phyloP scores from a whole-genome alignment of 495 filamentous ascomycete species.

The Thermochaetoides thermophila region DNA sequence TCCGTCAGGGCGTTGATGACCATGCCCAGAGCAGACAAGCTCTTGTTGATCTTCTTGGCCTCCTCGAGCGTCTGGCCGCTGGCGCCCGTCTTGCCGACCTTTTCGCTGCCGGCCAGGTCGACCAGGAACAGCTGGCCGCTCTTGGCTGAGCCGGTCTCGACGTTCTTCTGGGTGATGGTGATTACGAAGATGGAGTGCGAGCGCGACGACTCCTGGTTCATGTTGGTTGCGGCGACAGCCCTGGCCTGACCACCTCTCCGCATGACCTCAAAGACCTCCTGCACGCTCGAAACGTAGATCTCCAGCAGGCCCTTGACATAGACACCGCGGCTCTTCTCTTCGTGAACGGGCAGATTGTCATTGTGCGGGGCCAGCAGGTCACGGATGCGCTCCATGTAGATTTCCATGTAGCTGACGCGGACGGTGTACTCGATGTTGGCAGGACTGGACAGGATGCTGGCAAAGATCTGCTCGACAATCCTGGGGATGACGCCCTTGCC shows the following conservation, averaged over 20 bases:
- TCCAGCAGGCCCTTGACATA: conserved; percentile 94
- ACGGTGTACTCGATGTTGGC: conserved; percentile 96
- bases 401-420: conserved; percentile 97
- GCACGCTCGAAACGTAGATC: conserved; percentile 88
- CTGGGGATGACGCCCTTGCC: conserved; percentile 89
- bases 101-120: conserved; percentile 94
- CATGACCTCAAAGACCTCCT: conserved; percentile 96
- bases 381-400: conserved; percentile 97
- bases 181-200: conserved; percentile 98
- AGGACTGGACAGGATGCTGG: conserved; percentile 78
- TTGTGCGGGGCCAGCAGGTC: conserved; percentile 84
- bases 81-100: conserved; percentile 96
- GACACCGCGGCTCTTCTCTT: conserved; percentile 89
- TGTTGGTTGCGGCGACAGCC: conserved; percentile 96
- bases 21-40: conserved; percentile 93
- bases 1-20: conserved; percentile 97
- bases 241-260: conserved; percentile 74
- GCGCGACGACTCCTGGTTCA: conserved; percentile 97
- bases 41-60: conserved; percentile 99
- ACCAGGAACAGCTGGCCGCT: conserved; percentile 94
- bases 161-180: conserved; percentile 93
- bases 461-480: conserved; percentile 96
- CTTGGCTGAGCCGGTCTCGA: conserved; percentile 91
- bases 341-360: conserved; percentile 91
- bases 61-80: conserved; percentile 96